These are phyloP conservation scores for Paramarasmius palmivorus DNA, from an alignment of 1,284 basidiomycete species.

Conservation along the genomic window DNA sequence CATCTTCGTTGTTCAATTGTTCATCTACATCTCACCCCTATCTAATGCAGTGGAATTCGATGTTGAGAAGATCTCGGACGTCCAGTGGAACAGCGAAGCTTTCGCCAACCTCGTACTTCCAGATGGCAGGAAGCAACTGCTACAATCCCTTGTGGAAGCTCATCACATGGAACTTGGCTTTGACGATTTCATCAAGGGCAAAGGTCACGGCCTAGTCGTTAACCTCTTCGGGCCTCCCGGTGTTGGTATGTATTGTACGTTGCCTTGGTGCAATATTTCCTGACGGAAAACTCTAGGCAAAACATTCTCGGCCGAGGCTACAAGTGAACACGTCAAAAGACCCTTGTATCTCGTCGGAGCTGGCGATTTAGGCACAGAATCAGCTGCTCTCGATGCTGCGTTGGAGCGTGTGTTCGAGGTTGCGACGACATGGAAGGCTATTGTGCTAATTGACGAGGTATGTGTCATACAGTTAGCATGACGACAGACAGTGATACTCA, in stretches of 20 bases:
- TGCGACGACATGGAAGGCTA: conserved; percentile 62
- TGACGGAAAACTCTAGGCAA: conserved; percentile 30
- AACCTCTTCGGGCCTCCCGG: conserved; percentile 64
- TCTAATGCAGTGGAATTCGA: conserved; percentile 50
- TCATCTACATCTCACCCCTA: background rate
- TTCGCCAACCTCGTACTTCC: conserved; percentile 60
- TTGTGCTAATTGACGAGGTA: conserved; percentile 62
- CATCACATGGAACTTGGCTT: conserved; percentile 53
- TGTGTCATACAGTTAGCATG: background rate
- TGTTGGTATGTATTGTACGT: conserved; percentile 49
- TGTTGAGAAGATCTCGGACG: conserved; percentile 47
- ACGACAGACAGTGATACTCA: background rate
- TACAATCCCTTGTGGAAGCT: conserved; percentile 58
- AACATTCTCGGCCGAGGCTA: conserved; percentile 60
- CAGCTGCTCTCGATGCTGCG: conserved; percentile 39
- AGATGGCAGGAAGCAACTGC: conserved; percentile 47
- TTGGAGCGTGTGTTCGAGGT: conserved; percentile 51
- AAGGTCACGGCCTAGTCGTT: conserved; percentile 61
- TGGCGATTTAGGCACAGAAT: conserved; percentile 56
- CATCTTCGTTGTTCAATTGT: background rate
- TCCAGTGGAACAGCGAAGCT: conserved; percentile 58
- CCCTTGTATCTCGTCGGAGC: conserved; percentile 62
- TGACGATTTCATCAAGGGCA: conserved; percentile 64
- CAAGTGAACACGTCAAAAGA: conserved; percentile 56
- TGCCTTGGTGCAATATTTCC: background rate